phyloP scores from a whole-genome alignment of 306 rosid genomes.

The Cucurbita moschata region DNA sequence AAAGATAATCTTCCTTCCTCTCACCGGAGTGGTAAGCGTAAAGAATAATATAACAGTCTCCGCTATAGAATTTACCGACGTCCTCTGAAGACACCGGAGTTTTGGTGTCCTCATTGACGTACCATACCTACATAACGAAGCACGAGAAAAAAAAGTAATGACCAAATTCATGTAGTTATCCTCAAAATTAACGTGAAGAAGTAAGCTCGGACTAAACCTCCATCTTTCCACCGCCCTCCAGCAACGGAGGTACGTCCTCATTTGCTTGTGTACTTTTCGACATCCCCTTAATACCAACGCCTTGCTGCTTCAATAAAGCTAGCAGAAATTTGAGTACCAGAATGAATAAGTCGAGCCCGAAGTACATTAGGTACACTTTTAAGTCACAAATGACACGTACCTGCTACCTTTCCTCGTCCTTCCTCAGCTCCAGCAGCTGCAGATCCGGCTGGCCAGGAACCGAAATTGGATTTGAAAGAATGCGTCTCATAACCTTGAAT shows the following conservation, averaged over 20 bases:
- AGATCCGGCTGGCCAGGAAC: constrained; percentile 66
- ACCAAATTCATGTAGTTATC: background rate
- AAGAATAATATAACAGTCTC: constrained; percentile 79
- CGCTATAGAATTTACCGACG: constrained; percentile 71
- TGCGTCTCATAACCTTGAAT: constrained; percentile 93
- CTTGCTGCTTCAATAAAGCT: constrained; percentile 99
- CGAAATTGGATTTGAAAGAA: constrained; percentile 70
- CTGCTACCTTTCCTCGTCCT: constrained; percentile 98
- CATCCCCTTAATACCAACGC: constrained; percentile 83
- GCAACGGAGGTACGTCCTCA: constrained; percentile 94
- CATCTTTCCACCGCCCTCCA: constrained; percentile 96
- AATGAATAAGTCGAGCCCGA: constrained; percentile 9
- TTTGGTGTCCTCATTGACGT: constrained; percentile 67
- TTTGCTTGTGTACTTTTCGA: constrained; percentile 50
- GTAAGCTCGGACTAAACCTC: constrained; percentile 40
- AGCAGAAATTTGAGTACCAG: constrained; percentile 15
- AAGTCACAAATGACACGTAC: constrained; percentile 17
- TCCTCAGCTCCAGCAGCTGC: constrained; percentile 56
- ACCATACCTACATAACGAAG: constrained; percentile 54
- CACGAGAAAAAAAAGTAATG: constrained; percentile 8
- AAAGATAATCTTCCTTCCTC: constrained; percentile 68
- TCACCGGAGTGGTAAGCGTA: constrained; percentile 77
- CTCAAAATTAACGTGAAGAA: background rate
- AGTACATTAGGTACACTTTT: constrained; percentile 6
- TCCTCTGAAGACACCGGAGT: constrained; percentile 47